Conservation (phyloP, 176 grass and related monocot species). For the Oropetium thomaeum region DNA sequence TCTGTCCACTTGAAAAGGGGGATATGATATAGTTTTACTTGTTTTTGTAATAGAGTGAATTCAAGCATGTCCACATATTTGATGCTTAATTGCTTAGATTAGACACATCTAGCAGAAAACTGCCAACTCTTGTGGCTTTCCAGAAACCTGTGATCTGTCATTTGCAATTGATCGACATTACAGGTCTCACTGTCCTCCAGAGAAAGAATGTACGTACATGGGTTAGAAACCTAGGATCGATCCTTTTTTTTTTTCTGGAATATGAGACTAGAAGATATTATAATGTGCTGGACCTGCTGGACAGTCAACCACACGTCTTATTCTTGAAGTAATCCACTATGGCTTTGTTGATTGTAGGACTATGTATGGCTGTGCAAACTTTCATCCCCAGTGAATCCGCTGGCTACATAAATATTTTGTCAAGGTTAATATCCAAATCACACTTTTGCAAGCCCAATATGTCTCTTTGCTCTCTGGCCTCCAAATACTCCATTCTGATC, state of each 20-base stretch:
- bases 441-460: constrained; percentile 16
- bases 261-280: background rate
- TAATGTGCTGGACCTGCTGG: background rate
- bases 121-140: background rate
- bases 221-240: background rate
- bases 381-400: constrained; percentile 57
- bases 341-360: constrained; percentile 55
- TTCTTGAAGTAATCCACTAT: constrained; percentile 4
- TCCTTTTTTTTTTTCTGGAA: background rate
- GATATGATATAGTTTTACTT: background rate
- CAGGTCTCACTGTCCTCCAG: background rate
- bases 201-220: constrained; percentile 2
- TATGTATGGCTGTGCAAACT: constrained; percentile 96
- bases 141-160: background rate
- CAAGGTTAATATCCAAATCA: constrained; percentile 52
- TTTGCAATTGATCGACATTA: constrained; percentile 6
- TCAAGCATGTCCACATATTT: background rate
- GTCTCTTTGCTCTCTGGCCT: background rate
- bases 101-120: background rate
- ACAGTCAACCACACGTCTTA: background rate
- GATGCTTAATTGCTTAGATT: background rate
- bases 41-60: background rate
- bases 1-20: background rate
- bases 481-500: background rate
- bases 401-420: constrained; percentile 73